These are phyloP conservation scores for Boletus tomentosulus DNA, from an alignment of 768 basidiomycete genomes.

Conservation along the genomic window DNA sequence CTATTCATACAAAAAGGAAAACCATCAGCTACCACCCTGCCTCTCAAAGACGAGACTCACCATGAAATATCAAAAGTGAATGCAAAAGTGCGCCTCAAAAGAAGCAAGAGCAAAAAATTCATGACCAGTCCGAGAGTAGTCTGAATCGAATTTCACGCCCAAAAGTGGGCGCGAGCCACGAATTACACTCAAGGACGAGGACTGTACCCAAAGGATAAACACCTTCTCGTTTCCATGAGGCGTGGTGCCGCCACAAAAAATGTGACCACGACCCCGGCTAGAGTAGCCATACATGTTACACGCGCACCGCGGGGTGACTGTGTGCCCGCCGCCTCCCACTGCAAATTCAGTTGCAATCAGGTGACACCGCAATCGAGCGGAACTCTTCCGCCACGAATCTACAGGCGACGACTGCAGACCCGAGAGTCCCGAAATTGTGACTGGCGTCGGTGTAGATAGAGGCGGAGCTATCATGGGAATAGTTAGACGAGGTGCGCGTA, in stretches of 20 bases:
- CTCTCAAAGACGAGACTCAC: no score
- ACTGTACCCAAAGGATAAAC: not conserved
- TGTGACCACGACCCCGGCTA: not conserved
- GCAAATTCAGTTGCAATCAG: not conserved
- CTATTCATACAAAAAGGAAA: no score
- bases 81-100: conserved; percentile 1
- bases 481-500: not conserved
- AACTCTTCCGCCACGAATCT: not conserved
- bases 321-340: not conserved
- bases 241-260: not conserved
- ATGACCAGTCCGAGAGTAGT: conserved; percentile 11
- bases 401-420: not conserved
- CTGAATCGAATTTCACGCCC: conserved; percentile 14
- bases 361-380: no score
- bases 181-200: conserved; percentile 9
- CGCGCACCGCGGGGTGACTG: not conserved
- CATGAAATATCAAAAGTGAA: no score
- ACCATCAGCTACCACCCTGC: no score
- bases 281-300: not conserved
- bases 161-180: conserved; percentile 11
- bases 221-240: conserved; percentile 11
- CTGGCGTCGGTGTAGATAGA: not conserved
- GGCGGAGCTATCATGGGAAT: not conserved
- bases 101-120: conserved; percentile 16
- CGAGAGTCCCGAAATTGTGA: not conserved